Evolutionary conservation across 2,329 filamentous ascomycete genomes (phyloP), one percentile per base, ranked within the genome.

Genomic region (Colletotrichum eleusines): DNA sequence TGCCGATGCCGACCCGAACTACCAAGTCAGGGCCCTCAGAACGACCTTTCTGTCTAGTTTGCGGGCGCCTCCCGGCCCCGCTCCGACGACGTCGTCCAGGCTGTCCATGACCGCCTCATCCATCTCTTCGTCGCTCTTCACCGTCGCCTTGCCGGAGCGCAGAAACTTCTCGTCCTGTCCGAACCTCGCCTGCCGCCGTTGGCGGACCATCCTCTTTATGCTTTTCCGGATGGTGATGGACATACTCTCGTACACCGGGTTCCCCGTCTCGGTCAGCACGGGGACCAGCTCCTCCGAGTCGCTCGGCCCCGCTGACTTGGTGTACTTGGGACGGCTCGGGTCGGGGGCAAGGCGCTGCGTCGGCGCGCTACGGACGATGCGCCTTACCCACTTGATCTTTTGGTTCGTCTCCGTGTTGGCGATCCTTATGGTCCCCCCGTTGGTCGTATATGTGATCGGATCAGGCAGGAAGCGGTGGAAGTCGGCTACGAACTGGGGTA

Each of bases 401-500:
- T 53, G 48, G 23, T 28, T 38, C 42, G 46, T 40, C 18, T 46
- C 42, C 26, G 42, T 23, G 20, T 65, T 63, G 3, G 40, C 46
- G 28, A 74, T 69, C 14, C 67, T 70, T 1, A 74, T 71, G 12
- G 68, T 66, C 5, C 72, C 72, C 6, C 50, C 60, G 23, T 46
- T 44, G 11, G 67, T 73, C 14, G 66, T 58, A 31, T 73, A 73
- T 11, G 63, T 71, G 3, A 65, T 54, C 4, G 71, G 63, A n/a
- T 66, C 48, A 5, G 66, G 63, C 31, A 73, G 31, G 16, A 73
- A 73, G 5, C 63, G 63, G n/a, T 60, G 35, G 42, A 73, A 73
- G 26, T 73, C 72, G 40, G 55, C 63, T 7, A 73, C 57, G 28
- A 73, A 73, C 14, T 66, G 44, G 1, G 72, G 61, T 9, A 73